Evolutionary conservation across 331 rosid genomes (phyloP), one percentile per base, ranked within the genome.

Genomic region (Rosa hybrid): DNA sequence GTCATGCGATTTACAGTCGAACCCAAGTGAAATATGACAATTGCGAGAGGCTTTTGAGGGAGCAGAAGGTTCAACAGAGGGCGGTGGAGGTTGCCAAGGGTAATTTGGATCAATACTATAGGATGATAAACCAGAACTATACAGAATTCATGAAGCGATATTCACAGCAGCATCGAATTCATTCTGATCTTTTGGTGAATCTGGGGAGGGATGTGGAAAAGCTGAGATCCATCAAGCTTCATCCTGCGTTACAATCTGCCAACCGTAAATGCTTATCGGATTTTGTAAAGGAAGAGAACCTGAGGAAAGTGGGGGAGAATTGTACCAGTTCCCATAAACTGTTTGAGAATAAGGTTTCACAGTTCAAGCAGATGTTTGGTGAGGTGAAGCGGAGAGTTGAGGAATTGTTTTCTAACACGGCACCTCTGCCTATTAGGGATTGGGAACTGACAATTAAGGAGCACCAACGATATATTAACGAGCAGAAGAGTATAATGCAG

Each of bases 1-100:
- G 97, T 45, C 88, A 85, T 39, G 76, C 82, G 6, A 89, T 95
- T 80, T 91, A 87, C 74, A 63, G 77, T n/a, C 72, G 85, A 48
- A 91, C 97, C 4, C 57, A 77, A 46, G 60, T 54, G 82, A 93
- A 89, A 74, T 93, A 78, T 82, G 97, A 90, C 53, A 84, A 68
- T 72, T 96, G 98, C 75, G 89, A 81, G 88, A 89, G 90, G 86
- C 92, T 96, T 81, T 84, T 89, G 87, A 89, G 91, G 50, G 96
- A 90, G 90, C 94, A 87, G 80, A 91, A 81, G 87, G 97, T 96
- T 83, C 98, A 96, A 79, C 97, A 96, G 85, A 90, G 97, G 83
- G 99, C 99, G 1, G 77, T 91, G 84, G 93, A 89, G 84, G 91
- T 93, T 78, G 99, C 99, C 14, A 86, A 85, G 86, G 87, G 94